Evolutionary conservation across 2,329 filamentous ascomycete species (phyloP), one percentile per base, ranked within the genome.

Genomic region (Chrysosporium queenslandicum): DNA sequence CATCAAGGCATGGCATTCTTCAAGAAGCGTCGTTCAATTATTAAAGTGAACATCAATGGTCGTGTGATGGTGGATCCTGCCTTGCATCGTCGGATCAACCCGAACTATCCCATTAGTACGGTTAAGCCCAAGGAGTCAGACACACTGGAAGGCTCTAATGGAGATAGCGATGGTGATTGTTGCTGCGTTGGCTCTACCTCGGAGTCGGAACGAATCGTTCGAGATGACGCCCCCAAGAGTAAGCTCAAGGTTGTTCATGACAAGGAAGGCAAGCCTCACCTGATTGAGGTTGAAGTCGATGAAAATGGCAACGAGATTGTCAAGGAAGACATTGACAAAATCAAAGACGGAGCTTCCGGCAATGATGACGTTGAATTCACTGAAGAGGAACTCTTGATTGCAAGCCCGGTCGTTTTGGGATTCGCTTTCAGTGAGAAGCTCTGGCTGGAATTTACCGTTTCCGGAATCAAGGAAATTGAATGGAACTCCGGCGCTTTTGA

Each of bases 381-480:
- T 0, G 86, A 92, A 46, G 87, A 94, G 56, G 86, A 95, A 59
- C 83, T 92, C 21, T 73, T 95, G 4, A 83, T 94, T 46, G 83
- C 88, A 1, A 91, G 86, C 1, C 85, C 89, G 0, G 82, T 94
- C 0, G 86, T 94, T 0, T 77, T 94, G 1, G 90, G 89, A 0
- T 95, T 94, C 61, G 81, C 87, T 0, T 94, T 95, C 65, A 81
- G 80, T 0, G 87, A 94, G 68, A 95, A 94, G 69, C 74, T 87
- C 8, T 96, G 89, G 90, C 77, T 94, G 0, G 87, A 95, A 65
- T 88, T 95, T 61, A 83, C 82, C 0, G 83, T 96, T 18, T 86
- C 85, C 0, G 82, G 83, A 0, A 78, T 95, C 56, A 78, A 80
- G 41, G 85, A 94, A 3, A 91, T 95, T 56, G 77, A 82, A 32